A percentile compares a stretch with the other conserved stretches of the same genome.
phyloP scores from a whole-genome alignment of 257 asterid genomes.

The Solanum gandarillasii region DNA sequence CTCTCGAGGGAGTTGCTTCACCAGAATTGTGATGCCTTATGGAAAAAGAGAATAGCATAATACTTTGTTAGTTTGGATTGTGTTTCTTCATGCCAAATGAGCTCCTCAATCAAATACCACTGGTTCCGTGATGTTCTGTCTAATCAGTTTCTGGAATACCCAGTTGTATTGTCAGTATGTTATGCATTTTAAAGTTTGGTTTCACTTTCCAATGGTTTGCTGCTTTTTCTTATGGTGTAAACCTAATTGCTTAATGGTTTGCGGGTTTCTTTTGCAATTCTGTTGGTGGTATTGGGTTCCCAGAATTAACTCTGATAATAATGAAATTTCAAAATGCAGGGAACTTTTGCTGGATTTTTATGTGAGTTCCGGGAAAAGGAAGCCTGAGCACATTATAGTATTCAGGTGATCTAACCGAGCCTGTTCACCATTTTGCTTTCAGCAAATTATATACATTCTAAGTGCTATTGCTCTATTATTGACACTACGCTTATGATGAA shows the following conservation, averaged over 20 bases:
- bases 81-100: neutral
- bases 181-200: neutral
- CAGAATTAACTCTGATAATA: neutral
- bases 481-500: neutral
- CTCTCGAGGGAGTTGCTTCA: neutral
- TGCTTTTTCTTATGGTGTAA: neutral
- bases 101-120: neutral
- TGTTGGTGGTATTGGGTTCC: neutral
- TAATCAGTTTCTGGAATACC: neutral
- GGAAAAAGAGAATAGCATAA: neutral
- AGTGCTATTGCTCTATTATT: neutral
- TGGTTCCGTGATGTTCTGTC: neutral
- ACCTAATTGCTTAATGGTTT: neutral
- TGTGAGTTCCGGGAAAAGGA: slow-evolving; percentile 56
- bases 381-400: slow-evolving; percentile 79
- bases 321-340: slow-evolving; percentile 22
- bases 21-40: neutral
- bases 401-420: slow-evolving; percentile 44
- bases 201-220: neutral
- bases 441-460: neutral
- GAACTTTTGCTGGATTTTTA: slow-evolving; percentile 71
- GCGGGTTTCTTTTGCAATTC: neutral
- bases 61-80: neutral
- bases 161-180: neutral
- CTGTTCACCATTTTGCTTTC: neutral